phyloP scores from a whole-genome alignment of 257 asterid genomes.

The Prunella vulgaris region DNA sequence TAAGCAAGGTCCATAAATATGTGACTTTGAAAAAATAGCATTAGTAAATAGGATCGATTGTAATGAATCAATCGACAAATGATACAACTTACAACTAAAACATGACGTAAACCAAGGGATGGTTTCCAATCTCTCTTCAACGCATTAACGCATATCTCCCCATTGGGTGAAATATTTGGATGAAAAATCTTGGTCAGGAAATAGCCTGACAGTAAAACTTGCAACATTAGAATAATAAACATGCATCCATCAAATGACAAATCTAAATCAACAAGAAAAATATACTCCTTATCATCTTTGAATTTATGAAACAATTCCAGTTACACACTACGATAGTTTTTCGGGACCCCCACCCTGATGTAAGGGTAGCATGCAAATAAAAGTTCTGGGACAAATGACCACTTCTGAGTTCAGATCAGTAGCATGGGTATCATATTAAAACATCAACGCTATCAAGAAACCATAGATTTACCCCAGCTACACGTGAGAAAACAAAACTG shows the following conservation, averaged over 20 bases:
- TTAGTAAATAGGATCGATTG: neutral
- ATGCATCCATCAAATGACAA: neutral
- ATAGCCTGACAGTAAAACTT: constrained; percentile 46
- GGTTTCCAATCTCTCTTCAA: constrained; percentile 96
- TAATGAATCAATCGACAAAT: neutral
- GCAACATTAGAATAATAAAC: neutral
- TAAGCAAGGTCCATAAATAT: neutral
- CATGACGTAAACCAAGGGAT: constrained; percentile 85
- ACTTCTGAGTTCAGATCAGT: too few species aligned
- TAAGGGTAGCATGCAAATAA: too few species aligned
- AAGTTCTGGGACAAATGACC: too few species aligned
- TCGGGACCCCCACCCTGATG: too few species aligned
- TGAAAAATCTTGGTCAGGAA: constrained; percentile 92
- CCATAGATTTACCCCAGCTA: too few species aligned
- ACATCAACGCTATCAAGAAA: too few species aligned
- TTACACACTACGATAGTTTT: neutral
- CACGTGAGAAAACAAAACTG: too few species aligned
- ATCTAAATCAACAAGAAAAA: neutral
- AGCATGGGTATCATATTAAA: too few species aligned
- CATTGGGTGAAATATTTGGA: constrained; percentile 79
- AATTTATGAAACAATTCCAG: neutral
- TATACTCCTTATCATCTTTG: neutral
- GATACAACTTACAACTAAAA: constrained; percentile 57
- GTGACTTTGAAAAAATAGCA: neutral
- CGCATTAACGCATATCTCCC: constrained; percentile 97